Evolutionary conservation across 2,329 filamentous ascomycete genomes (phyloP).

Genomic region (Metarhizium sp.): DNA sequence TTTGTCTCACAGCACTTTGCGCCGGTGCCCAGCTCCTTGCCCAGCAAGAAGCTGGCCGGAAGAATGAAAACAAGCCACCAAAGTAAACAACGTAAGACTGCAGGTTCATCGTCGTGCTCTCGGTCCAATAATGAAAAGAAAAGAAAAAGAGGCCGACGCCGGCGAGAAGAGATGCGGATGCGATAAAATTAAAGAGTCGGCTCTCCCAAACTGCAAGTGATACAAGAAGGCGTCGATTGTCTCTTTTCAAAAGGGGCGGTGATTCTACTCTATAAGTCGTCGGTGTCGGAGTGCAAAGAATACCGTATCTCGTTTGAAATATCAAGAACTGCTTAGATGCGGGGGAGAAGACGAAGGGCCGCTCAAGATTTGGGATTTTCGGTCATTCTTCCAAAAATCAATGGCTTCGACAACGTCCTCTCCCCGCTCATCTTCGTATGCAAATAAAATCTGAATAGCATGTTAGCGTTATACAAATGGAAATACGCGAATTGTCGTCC

Average conservation of each 20-base stretch:
- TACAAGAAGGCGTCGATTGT: conserved; percentile 15
- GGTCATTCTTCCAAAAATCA: conserved; percentile 82
- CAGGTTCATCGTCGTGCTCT: not conserved
- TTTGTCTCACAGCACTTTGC: not conserved
- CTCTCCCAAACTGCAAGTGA: conserved; percentile 8
- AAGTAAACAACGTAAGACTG: not conserved
- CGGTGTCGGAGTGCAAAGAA: not conserved
- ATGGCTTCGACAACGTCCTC: conserved; percentile 90
- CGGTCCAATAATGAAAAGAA: not conserved
- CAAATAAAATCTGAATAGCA: conserved; percentile 72
- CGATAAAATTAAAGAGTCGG: not conserved
- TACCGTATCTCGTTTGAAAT: not conserved
- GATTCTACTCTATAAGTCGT: conserved; percentile 8
- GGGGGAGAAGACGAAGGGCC: conserved; percentile 6
- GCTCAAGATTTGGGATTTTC: conserved; percentile 34
- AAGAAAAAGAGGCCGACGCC: not conserved
- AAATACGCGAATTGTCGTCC: conserved; percentile 14
- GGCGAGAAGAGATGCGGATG: not conserved
- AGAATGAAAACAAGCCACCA: not conserved
- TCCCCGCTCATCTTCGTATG: conserved; percentile 90
- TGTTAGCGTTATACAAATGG: not conserved
- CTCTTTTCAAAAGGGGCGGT: conserved; percentile 12
- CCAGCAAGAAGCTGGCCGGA: not conserved
- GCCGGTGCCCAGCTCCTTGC: not conserved
- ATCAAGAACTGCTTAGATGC: conserved; percentile 1